Percentiles rank a stretch among this genome's conserved stretches.
Conservation (phyloP, 2,329 filamentous ascomycete species). For the Sphaceloma murrayae region DNA sequence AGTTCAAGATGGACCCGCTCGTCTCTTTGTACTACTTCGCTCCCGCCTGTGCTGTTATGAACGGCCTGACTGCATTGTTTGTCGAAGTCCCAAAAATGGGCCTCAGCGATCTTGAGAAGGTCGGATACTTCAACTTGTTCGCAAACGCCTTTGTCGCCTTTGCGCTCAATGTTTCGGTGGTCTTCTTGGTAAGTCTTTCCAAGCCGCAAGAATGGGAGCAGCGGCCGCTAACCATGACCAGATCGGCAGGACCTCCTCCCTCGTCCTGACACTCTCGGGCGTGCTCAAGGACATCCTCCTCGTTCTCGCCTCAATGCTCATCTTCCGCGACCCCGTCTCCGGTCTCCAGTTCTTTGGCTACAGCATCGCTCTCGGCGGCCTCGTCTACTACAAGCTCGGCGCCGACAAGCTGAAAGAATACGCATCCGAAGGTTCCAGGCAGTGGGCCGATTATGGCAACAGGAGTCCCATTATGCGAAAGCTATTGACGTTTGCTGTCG, state of each 20-base stretch:
- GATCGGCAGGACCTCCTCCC: conserved; percentile 23
- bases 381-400: conserved; percentile 65
- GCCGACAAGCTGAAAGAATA: conserved; percentile 75
- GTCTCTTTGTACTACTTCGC: conserved; percentile 23
- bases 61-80: conserved; percentile 18
- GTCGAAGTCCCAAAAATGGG: conserved; percentile 20
- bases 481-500: conserved; percentile 57
- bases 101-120: conserved; percentile 19
- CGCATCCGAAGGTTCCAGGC: conserved; percentile 52
- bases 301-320: conserved; percentile 22
- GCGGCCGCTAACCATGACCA: conserved; percentile 4
- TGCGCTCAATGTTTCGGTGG: conserved; percentile 20
- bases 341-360: conserved; percentile 21
- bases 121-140: conserved; percentile 19
- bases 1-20: conserved; percentile 24
- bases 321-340: conserved; percentile 21
- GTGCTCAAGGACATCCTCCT: conserved; percentile 23
- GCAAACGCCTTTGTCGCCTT: conserved; percentile 21
- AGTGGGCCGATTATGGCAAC: conserved; percentile 79
- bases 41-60: conserved; percentile 21
- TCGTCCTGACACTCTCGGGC: conserved; percentile 22
- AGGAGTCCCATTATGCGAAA: conserved; percentile 69
- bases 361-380: conserved; percentile 56
- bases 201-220: not conserved
- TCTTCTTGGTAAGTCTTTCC: conserved; percentile 20